phyloP scores from a whole-genome alignment of 306 rosid genomes.

The Lathyrus aphaca region DNA sequence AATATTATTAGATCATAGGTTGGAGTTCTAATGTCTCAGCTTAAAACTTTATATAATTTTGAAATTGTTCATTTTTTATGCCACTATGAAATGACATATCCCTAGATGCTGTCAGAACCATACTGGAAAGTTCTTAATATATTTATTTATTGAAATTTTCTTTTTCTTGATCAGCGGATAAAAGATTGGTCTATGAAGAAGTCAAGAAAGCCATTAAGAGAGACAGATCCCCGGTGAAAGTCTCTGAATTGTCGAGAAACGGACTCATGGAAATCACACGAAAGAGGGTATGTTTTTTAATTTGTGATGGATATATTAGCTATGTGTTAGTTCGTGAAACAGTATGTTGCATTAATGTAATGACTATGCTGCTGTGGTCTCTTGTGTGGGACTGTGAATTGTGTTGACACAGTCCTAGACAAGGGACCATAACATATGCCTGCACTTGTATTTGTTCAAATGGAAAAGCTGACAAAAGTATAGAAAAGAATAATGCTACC shows the following conservation, averaged over 20 bases:
- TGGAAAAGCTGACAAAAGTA: slow-evolving; percentile 9
- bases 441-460: slow-evolving; percentile 24
- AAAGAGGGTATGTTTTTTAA: slow-evolving; percentile 73
- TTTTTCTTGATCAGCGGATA: slow-evolving; percentile 68
- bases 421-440: background rate
- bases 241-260: slow-evolving; percentile 88
- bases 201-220: slow-evolving; percentile 90
- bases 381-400: too few relatives aligned
- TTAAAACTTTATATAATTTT: background rate
- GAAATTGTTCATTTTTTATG: slow-evolving; percentile 7
- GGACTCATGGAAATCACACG: slow-evolving; percentile 99
- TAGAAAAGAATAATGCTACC: background rate
- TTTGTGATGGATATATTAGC: slow-evolving; percentile 30
- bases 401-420: too few relatives aligned
- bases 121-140: slow-evolving; percentile 20
- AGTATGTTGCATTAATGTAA: slow-evolving; percentile 12
- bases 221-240: slow-evolving; percentile 89
- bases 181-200: slow-evolving; percentile 94
- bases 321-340: slow-evolving; percentile 25
- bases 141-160: slow-evolving; percentile 28
- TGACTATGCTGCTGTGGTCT: background rate
- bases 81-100: slow-evolving; percentile 22
- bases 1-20: slow-evolving; percentile 22
- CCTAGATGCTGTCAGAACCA: slow-evolving; percentile 38
- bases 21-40: slow-evolving; percentile 16